A percentile compares a stretch with the other conserved stretches of the same genome.
Evolutionary conservation across 2,329 filamentous ascomycete genomes (phyloP).

Genomic region (Coniochaeta hoffmannii): DNA sequence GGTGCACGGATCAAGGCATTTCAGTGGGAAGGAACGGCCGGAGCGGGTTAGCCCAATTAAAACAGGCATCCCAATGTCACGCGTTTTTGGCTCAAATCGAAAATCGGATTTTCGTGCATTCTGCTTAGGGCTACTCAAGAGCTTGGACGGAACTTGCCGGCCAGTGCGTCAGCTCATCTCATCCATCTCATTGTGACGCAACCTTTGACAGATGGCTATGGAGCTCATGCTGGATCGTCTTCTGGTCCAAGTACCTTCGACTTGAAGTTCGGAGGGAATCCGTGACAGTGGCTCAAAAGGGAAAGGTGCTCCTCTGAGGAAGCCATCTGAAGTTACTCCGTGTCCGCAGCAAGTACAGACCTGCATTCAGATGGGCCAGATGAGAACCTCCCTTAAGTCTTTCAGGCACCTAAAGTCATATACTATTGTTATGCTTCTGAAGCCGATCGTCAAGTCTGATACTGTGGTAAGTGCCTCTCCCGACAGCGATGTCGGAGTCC

Average conservation of each 20-base stretch:
- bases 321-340: too few species aligned
- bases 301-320: too few species aligned
- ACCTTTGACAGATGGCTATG: neutral
- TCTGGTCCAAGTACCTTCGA: neutral
- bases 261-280: too few species aligned
- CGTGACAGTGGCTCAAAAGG: too few species aligned
- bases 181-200: neutral
- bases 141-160: neutral
- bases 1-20: neutral
- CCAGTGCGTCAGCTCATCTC: neutral
- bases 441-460: too few species aligned
- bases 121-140: neutral
- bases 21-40: neutral
- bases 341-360: too few species aligned
- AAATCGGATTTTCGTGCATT: neutral
- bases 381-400: too few species aligned
- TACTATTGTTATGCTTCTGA: too few species aligned
- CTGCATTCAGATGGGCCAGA: too few species aligned
- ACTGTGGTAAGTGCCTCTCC: too few species aligned
- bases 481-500: too few species aligned
- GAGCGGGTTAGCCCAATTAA: neutral
- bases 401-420: too few species aligned
- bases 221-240: neutral
- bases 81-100: neutral
- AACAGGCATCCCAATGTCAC: neutral